Evolutionary conservation across 495 filamentous ascomycete genomes (phyloP), one percentile per base, ranked within the genome.

Genomic region (Xylaria sp.): DNA sequence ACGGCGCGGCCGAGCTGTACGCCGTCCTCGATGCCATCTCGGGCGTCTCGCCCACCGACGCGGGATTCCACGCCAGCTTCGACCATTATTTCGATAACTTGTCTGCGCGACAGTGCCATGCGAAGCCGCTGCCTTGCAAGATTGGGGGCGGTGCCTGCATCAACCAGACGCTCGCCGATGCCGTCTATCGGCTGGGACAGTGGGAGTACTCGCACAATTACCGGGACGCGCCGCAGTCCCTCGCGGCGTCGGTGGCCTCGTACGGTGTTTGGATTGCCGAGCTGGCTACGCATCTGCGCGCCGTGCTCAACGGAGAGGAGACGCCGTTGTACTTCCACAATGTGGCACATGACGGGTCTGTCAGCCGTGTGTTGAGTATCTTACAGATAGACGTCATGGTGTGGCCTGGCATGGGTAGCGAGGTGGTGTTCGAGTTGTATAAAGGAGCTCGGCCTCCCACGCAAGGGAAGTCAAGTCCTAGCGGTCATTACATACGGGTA

Each of bases 71-170:
- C 72, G 81, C 75, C 31, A 86, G 82, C 69, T 88, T 88, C 66
- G 91, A 93, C 76, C 90, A 92, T 77, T 93, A 92, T 77, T 93
- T 88, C 76, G 91, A 93, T 75, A 92, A 91, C 65, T 84, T 93
- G 26, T 90, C 88, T 8, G 87, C 90, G 2, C 85, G 90, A 8
- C 87, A 90, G 65, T 93, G 91, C 73, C 89, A 93, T 67, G 75
- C 72, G 40, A 89, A 90, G 70, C 85, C 89, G 0, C 82, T 92
- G 1, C 90, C 91, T 0, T 92, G 90, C 74, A 84, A 85, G 19
- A 73, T 83, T 17, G 79, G 77, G 61, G 78, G 76, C 6, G 68
- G 21, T 24, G 72, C 74, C 15, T 93, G 91, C 78, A 78, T 93
- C 15, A 86, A 86, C 17, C 84, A 85, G 71, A 75, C 78, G 0